These are phyloP conservation scores for Canna indica DNA, from an alignment of 176 grass and related monocot genomes.

Conservation along the genomic window DNA sequence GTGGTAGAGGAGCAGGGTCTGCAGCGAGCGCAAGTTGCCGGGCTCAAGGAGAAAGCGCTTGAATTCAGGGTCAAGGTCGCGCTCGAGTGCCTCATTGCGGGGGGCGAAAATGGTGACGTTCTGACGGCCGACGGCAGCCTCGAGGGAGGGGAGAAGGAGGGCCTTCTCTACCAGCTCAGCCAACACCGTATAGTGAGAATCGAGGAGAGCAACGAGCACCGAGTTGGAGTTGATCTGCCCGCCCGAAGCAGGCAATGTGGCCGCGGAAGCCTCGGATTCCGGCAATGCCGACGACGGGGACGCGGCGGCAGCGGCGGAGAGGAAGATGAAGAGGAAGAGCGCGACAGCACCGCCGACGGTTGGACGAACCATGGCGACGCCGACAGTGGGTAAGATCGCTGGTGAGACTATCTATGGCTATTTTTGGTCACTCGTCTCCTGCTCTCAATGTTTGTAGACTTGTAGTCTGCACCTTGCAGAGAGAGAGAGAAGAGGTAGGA, in stretches of 20 bases:
- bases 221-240: slow-evolving; percentile 66
- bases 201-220: slow-evolving; percentile 57
- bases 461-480: neutral
- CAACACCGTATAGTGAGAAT: slow-evolving; percentile 66
- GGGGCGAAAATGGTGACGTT: slow-evolving; percentile 80
- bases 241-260: neutral
- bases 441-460: neutral
- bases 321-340: neutral
- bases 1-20: slow-evolving; percentile 61
- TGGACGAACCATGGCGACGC: neutral
- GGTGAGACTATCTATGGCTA: too few species aligned
- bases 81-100: slow-evolving; percentile 61
- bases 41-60: slow-evolving; percentile 79
- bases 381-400: neutral
- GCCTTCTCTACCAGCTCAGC: slow-evolving; percentile 82
- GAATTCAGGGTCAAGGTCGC: slow-evolving; percentile 80
- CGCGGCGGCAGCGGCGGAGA: neutral
- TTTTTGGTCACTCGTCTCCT: neutral
- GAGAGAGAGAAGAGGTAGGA: neutral
- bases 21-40: slow-evolving; percentile 44
- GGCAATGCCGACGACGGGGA: neutral
- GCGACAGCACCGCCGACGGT: neutral
- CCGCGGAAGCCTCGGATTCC: slow-evolving; percentile 4
- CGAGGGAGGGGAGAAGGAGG: slow-evolving; percentile 45
- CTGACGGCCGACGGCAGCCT: slow-evolving; percentile 44